Percentiles rank a stretch among this genome's conserved stretches.
These are phyloP conservation scores for Aspergillus incahuasiensis DNA, from an alignment of 495 filamentous ascomycete genomes.

Conservation along the genomic window DNA sequence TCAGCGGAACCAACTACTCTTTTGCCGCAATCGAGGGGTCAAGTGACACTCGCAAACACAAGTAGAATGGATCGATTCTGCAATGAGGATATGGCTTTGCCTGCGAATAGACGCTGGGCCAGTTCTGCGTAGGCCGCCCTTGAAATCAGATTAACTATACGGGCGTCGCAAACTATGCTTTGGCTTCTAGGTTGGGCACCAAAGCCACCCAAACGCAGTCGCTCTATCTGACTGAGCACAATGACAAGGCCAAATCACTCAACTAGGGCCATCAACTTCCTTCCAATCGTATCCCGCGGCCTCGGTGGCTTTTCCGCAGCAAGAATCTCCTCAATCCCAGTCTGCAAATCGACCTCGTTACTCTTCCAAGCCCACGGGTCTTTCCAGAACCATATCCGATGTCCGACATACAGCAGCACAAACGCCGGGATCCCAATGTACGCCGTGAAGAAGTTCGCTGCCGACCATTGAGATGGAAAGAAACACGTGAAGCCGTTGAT, in stretches of 20 bases:
- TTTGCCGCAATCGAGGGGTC: too few relatives aligned
- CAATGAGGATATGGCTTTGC: too few relatives aligned
- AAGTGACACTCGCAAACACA: too few relatives aligned
- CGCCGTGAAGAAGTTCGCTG: constrained; percentile 52
- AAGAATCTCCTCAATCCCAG: constrained; percentile 49
- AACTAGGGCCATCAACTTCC: constrained; percentile 25
- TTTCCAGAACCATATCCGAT: constrained; percentile 39
- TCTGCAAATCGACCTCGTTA: constrained; percentile 53
- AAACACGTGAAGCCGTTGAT: constrained; percentile 64
- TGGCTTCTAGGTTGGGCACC: too few relatives aligned
- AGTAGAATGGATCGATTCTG: too few relatives aligned
- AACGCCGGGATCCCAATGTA: constrained; percentile 62
- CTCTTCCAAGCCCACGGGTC: constrained; percentile 52
- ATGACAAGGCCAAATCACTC: constrained; percentile 15
- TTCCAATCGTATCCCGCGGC: constrained; percentile 30
- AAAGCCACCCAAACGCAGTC: too few relatives aligned
- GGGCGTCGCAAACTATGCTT: too few relatives aligned
- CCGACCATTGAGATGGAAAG: constrained; percentile 51
- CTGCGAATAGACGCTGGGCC: too few relatives aligned
- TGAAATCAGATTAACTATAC: too few relatives aligned
- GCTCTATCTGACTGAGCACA: too few relatives aligned
- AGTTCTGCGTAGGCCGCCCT: too few relatives aligned
- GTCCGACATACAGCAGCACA: constrained; percentile 50
- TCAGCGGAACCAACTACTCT: too few relatives aligned
- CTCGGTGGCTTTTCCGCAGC: constrained; percentile 44